Base-by-base conservation (phyloP, 257 asterid genomes). In the Coffea canephora region DNA sequence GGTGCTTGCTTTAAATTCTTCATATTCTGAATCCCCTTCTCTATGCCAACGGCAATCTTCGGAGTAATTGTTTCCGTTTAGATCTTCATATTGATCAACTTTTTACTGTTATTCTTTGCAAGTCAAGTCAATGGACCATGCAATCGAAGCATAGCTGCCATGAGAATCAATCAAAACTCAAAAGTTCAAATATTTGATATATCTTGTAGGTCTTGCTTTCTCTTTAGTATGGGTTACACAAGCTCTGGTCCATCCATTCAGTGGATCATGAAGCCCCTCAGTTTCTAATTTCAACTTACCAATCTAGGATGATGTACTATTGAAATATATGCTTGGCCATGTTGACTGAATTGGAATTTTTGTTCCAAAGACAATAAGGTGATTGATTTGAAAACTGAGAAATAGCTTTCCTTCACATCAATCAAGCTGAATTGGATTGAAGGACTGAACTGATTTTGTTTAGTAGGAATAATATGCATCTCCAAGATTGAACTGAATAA, bases 101-200 rank as follows among this genome's bases (percentile, higher is more conserved):
- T 54, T 46, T 55, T 34, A 13, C 14, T 73, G 14, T 34, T 65
- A 66, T 75, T 52, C 59, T 69, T 50, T 13, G 45, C 11, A 13
- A 21, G 6, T 71, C 66, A 61, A 43, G 72, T 62, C 79, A 64
- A 46, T 16, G 74, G 65, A 36, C 49, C 39, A 25, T 59, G 78
- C 34, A 55, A 21, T 55, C 8, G 59, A 48, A 34, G 10, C 52
- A 23, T 67, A 49, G 10, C 46, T 14, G 19, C 11, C 43, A 6
- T 11, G 36, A 45, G 13, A 39, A 46, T 50, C 15, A 12, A 43
- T 49, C 10, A 10, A 48, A 15, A 67, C 41, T 31, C 10, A 10
- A 48, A 15, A 67, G 54, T 31, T 76, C 9, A 15, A 16, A 13
- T 6, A 50, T 13, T 15, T 15, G 0, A 7, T 19, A 21, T 27